Percentiles rank a stretch among this genome's conserved stretches.
Evolutionary conservation across 176 grass and related monocot genomes (phyloP).

Genomic region (Cenchrus purpureus): DNA sequence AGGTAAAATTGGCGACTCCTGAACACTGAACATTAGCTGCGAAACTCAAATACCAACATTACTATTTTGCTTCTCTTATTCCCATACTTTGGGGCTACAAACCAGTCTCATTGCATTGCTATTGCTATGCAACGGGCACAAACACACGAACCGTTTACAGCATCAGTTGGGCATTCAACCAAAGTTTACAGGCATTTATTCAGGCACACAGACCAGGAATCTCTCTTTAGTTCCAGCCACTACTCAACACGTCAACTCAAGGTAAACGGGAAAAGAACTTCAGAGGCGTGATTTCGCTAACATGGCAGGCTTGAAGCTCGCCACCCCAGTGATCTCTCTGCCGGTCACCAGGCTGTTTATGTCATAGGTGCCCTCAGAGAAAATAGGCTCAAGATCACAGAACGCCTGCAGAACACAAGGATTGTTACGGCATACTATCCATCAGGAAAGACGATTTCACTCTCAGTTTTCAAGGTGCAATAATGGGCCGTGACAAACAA

Average conservation of each 20-base stretch:
- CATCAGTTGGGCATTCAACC: neutral
- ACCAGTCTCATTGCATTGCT: no score
- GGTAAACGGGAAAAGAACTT: neutral
- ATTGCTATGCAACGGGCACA: no score
- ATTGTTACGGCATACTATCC: neutral
- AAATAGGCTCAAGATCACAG: constrained; percentile 78
- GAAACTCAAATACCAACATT: no score
- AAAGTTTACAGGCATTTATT: neutral
- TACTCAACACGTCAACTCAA: neutral
- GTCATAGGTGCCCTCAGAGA: constrained; percentile 88
- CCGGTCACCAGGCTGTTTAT: constrained; percentile 79
- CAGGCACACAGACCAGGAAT: neutral
- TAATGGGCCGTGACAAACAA: neutral
- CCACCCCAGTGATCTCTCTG: constrained; percentile 73
- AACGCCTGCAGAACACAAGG: constrained; percentile 55
- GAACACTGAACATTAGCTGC: no score
- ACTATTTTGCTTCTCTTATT: no score
- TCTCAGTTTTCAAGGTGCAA: neutral
- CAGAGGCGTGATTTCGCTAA: constrained; percentile 57
- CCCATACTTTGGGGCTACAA: no score
- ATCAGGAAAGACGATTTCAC: neutral
- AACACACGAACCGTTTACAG: neutral
- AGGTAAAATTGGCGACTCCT: no score
- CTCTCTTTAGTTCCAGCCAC: neutral
- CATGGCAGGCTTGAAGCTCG: constrained; percentile 71